Conservation (phyloP, 2,329 filamentous ascomycete species). For the Microsporum ferrugineum region DNA sequence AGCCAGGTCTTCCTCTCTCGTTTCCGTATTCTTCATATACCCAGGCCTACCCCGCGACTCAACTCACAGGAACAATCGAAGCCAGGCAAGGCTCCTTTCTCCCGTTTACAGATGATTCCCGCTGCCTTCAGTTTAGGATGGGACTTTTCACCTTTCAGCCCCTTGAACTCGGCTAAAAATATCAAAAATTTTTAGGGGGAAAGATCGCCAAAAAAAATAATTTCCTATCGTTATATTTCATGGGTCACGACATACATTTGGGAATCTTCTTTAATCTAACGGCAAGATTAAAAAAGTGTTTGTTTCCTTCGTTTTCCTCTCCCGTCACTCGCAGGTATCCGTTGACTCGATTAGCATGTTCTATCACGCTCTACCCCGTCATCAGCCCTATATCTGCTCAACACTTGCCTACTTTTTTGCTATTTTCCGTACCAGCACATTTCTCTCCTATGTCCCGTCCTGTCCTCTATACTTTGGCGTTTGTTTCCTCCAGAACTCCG, state of each 20-base stretch:
- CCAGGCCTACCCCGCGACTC: neutral
- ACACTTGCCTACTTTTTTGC: neutral
- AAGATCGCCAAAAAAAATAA: neutral
- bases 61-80: neutral
- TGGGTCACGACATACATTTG: constrained; percentile 1
- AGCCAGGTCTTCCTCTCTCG: neutral
- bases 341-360: neutral
- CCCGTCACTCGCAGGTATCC: neutral
- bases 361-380: neutral
- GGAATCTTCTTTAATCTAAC: constrained; percentile 3
- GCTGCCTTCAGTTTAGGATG: neutral
- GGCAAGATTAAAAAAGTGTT: constrained; percentile 4
- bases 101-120: neutral
- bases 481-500: neutral
- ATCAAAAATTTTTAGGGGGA: neutral
- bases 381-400: neutral
- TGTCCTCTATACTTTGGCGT: neutral
- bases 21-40: neutral
- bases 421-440: neutral
- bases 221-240: constrained; percentile 1
- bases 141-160: neutral
- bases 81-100: neutral
- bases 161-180: neutral
- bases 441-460: neutral
- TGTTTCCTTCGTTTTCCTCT: neutral